These are phyloP conservation scores for Pyracantha coccinea DNA, from an alignment of 331 rosid species.

Conservation along the genomic window DNA sequence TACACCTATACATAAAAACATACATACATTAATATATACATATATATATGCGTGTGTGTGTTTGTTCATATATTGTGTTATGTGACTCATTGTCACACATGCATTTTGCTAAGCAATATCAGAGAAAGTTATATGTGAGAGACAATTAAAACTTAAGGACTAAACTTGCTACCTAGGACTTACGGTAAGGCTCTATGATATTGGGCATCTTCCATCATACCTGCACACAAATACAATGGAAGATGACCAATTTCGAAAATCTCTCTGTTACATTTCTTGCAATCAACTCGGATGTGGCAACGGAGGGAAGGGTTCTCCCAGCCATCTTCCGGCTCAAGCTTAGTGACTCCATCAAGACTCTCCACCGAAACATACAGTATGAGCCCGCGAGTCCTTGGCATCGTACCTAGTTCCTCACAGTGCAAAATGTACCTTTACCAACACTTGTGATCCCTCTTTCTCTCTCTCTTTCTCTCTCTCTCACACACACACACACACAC, in stretches of 20 bases:
- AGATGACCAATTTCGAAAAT: neutral
- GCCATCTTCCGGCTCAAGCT: neutral
- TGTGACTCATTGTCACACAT: neutral
- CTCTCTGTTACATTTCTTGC: constrained; percentile 1
- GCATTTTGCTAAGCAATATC: neutral
- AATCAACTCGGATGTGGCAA: constrained; percentile 3
- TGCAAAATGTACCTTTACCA: neutral
- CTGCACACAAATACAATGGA: constrained; percentile 1
- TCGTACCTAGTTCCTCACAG: neutral
- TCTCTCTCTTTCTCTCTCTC: neutral
- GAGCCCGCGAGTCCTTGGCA: neutral
- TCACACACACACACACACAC: too few species aligned
- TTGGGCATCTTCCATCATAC: neutral
- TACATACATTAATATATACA: too few species aligned
- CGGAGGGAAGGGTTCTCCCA: neutral
- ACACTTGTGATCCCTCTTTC: neutral
- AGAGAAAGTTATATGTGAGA: neutral
- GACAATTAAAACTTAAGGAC: neutral
- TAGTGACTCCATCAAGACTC: too few species aligned
- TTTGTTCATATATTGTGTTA: too few species aligned
- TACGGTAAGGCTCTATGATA: neutral
- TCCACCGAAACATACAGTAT: neutral
- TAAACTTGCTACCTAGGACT: neutral
- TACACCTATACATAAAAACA: too few species aligned
- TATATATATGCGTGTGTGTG: too few species aligned